Base-by-base conservation (phyloP, 1,284 basidiomycete species). In the Cerioporus squamosus region DNA sequence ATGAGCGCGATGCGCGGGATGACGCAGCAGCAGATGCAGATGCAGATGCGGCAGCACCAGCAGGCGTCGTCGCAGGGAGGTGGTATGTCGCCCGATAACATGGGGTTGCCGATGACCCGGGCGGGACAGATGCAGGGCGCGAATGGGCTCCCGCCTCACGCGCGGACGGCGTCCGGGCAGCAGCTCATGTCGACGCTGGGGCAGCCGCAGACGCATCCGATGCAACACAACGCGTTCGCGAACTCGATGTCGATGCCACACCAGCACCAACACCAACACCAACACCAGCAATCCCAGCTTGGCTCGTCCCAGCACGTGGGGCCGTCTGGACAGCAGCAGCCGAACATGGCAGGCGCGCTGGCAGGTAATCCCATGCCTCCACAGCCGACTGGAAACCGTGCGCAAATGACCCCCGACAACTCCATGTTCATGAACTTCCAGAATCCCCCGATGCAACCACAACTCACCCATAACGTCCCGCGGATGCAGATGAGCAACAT, bases 121-220 rank as follows among this genome's bases (percentile, higher is more conserved):
- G 75, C 75, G 51, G 60, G 53, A 42, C 66, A 61, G 33, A 63
- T 69, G 57, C 69, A 68, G 17, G 68, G 67, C 40, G 77, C 72
- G 66, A 69, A 74, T 20, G 71, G 70, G 17, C 75, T 79, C 68
- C 73, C 76, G 53, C 77, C 75, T 53, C 76, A 74, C 59, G 60
- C 75, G 51, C 76, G 83, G 50, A 69, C 78, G 12, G 64, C 75
- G 38, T 77, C 81, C 20, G 71, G 75, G 18, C 73, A 73, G 38
- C 80, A 77, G 61, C 70, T 83, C 54, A 85, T 88, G 79, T 73
- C 73, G 59, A 81, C 79, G 61, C 73, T 86, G 24, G 52, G 76
- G 22, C 82, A 83, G 63, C 80, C 82, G 24, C 72, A 77, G 39
- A 75, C 68, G 46, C 64, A 66, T 23, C 73, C 70, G 39, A 66